A percentile compares a stretch with the other conserved stretches of the same genome.
phyloP scores from a whole-genome alignment of 139 green algal genomes.

The Picochlorum costavermella region DNA sequence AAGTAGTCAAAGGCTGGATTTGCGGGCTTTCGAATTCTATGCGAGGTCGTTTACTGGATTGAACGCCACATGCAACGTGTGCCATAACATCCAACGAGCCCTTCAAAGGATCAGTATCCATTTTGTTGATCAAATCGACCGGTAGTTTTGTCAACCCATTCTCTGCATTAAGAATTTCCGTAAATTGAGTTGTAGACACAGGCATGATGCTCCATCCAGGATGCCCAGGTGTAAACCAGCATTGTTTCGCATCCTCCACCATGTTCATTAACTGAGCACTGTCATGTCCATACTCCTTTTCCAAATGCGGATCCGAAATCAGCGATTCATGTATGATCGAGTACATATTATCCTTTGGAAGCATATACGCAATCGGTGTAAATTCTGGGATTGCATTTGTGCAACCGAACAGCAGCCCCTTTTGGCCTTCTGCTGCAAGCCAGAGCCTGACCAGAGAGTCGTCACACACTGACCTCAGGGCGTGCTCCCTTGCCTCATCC shows the following conservation, averaged over 20 bases:
- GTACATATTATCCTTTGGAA: no score
- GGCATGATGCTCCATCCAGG: slow-evolving; percentile 1
- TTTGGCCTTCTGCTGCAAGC: slow-evolving; percentile 53
- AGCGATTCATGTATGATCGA: no score
- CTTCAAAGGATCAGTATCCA: background rate
- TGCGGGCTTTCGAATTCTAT: no score
- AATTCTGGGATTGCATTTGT: slow-evolving; percentile 6
- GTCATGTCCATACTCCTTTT: background rate
- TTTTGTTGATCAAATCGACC: background rate
- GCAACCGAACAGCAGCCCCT: slow-evolving; percentile 20
- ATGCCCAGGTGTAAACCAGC: background rate
- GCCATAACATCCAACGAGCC: background rate
- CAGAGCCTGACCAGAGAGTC: slow-evolving; percentile 77
- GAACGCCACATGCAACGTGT: background rate
- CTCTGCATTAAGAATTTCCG: background rate
- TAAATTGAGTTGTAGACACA: background rate
- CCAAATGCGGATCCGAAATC: no score
- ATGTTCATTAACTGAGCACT: background rate
- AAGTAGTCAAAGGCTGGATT: no score
- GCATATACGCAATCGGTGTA: no score
- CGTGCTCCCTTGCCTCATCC: slow-evolving; percentile 30
- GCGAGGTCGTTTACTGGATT: no score
- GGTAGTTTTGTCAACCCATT: background rate
- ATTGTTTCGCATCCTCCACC: background rate
- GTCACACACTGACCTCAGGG: slow-evolving; percentile 66